Base-by-base conservation (phyloP, 1,284 basidiomycete species). In the Filobasidium uniguttulatum region DNA sequence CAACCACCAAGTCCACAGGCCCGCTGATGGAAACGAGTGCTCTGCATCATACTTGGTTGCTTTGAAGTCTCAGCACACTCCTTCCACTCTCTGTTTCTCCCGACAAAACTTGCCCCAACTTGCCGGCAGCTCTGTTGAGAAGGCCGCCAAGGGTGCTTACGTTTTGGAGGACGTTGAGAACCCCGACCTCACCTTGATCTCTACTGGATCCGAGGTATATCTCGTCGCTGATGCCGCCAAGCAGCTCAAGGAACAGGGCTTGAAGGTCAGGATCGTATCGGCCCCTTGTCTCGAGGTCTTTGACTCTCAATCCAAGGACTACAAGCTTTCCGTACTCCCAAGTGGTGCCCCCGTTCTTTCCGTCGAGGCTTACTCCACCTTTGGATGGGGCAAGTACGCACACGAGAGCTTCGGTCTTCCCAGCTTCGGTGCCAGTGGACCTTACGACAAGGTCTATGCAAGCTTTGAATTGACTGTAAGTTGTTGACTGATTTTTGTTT, bases 81-180 rank as follows among this genome's bases (percentile, higher is more conserved):
- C 90, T 34, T 90, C 88, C 30, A 77, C 91, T 56, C 75, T 91
- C 55, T 82, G 81, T n/a, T 80, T 90, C 54, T 85, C 87, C 41
- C 82, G 88, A 51, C 87, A 91, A 72, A 89, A 90, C 75, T 77
- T 96, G 48, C 89, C 89, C 52, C 90, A 94, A 67, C 81, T 96
- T 57, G 85, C 85, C 67, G 79, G 78, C 57, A 89, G 86, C 38
- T 77, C 83, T 49, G 82, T 94, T 62, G 87, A 91, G 73, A 78
- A 79, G 56, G 87, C 87, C 49, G 62, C 70, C 56, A 83, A 81
- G 66, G 90, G 90, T 65, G 90, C 85, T 56, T 96, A 96, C 70
- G 85, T 93, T 53, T 69, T 94, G 46, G 76, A 83, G 62, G 89
- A 94, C 57, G 81, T 80, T 53, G 70, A 77, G 53, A 70, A 76